These are phyloP conservation scores for Cladosporium sphaerospermum DNA, from an alignment of 2,329 filamentous ascomycete species.

Conservation along the genomic window DNA sequence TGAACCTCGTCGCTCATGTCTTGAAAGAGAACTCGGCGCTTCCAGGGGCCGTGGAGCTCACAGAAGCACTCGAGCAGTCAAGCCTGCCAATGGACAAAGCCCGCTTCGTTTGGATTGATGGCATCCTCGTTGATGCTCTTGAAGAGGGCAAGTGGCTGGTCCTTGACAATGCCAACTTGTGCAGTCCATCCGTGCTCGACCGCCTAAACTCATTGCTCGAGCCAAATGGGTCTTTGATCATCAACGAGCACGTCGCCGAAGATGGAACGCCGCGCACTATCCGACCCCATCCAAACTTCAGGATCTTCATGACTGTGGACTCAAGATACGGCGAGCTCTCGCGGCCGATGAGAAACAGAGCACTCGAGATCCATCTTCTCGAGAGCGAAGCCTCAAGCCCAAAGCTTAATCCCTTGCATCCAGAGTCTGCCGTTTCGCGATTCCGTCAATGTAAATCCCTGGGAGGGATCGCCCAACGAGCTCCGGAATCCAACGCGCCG, in stretches of 20 bases:
- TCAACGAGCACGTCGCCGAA: slow-evolving; percentile 85
- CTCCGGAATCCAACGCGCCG: not conserved
- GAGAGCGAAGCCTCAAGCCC: not conserved
- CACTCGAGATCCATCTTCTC: slow-evolving; percentile 74
- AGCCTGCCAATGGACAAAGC: slow-evolving; percentile 56
- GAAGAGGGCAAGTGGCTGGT: slow-evolving; percentile 86
- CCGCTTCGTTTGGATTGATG: slow-evolving; percentile 93
- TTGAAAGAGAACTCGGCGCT: not conserved
- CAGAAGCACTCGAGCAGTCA: slow-evolving; percentile 12
- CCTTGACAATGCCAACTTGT: slow-evolving; percentile 94
- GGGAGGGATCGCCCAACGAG: not conserved
- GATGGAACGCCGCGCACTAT: slow-evolving; percentile 77
- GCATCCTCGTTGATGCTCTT: slow-evolving; percentile 80
- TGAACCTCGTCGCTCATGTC: slow-evolving; percentile 11
- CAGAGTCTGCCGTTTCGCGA: slow-evolving; percentile 26
- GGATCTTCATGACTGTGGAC: slow-evolving; percentile 91
- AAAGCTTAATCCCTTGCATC: slow-evolving; percentile 14
- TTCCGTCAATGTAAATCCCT: slow-evolving; percentile 15
- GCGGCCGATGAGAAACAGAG: slow-evolving; percentile 91
- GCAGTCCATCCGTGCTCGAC: slow-evolving; percentile 89
- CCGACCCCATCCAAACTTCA: slow-evolving; percentile 75
- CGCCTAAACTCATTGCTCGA: slow-evolving; percentile 91
- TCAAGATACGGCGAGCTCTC: slow-evolving; percentile 88
- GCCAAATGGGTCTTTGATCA: slow-evolving; percentile 76
- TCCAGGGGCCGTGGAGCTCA: slow-evolving; percentile 7